Percentiles rank a stretch among this genome's conserved stretches.
phyloP scores from a whole-genome alignment of 495 filamentous ascomycete genomes.

The Neurospora sp. region DNA sequence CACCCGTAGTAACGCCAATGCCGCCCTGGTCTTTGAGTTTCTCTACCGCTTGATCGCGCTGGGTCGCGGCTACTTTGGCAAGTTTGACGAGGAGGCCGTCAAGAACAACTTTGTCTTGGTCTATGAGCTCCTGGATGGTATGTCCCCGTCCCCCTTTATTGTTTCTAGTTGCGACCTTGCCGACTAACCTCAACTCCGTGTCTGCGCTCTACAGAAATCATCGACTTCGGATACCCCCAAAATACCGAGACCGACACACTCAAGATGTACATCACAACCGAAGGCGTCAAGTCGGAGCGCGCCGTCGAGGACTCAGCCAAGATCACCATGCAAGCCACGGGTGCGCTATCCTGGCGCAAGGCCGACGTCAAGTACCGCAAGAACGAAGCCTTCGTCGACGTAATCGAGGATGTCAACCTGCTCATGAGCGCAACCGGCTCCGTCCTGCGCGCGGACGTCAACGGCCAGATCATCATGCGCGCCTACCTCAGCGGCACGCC shows the following conservation, averaged over 20 bases:
- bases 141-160: slow-evolving; percentile 7
- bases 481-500: slow-evolving; percentile 94
- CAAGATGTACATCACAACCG: slow-evolving; percentile 99
- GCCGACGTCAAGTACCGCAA: slow-evolving; percentile 98
- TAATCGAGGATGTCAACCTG: slow-evolving; percentile 98
- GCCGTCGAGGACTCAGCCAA: slow-evolving; percentile 86
- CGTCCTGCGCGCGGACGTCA: slow-evolving; percentile 92
- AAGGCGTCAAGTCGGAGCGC: slow-evolving; percentile 94
- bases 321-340: slow-evolving; percentile 99
- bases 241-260: slow-evolving; percentile 98
- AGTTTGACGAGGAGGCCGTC: slow-evolving; percentile 98
- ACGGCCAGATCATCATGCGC: slow-evolving; percentile 97
- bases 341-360: slow-evolving; percentile 91
- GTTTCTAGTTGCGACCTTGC: not conserved
- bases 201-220: slow-evolving; percentile 57
- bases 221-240: slow-evolving; percentile 98
- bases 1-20: slow-evolving; percentile 99
- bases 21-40: slow-evolving; percentile 96
- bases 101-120: slow-evolving; percentile 99
- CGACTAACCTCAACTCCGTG: not conserved
- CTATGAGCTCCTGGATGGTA: slow-evolving; percentile 95
- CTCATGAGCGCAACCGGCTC: slow-evolving; percentile 95
- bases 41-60: slow-evolving; percentile 83
- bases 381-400: slow-evolving; percentile 57
- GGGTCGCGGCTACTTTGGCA: slow-evolving; percentile 94